Evolutionary conservation across 805 yeast species (phyloP).

Genomic region (Ogataea thermomethanolica): DNA sequence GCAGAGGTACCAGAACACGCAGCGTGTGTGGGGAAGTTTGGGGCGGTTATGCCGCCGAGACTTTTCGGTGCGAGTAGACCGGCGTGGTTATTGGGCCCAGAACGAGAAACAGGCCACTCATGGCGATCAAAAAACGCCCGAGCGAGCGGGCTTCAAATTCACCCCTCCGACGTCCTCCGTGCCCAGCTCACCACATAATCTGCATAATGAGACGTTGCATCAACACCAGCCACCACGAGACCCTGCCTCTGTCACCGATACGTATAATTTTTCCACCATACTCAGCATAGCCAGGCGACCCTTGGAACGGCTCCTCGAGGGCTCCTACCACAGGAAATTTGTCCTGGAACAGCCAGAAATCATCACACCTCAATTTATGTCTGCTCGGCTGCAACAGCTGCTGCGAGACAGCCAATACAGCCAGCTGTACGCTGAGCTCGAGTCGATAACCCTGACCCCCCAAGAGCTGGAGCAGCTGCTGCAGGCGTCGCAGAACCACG

Average conservation of each 20-base stretch:
- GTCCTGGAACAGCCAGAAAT: not conserved
- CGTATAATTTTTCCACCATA: not conserved
- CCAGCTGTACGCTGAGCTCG: conserved; percentile 2
- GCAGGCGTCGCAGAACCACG: conserved; percentile 11
- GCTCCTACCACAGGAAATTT: not conserved
- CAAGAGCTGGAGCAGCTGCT: conserved; percentile 25
- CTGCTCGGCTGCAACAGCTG: not conserved
- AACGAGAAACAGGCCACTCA: not conserved
- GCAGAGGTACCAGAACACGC: conserved; percentile 5
- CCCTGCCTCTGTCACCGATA: not conserved
- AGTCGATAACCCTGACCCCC: conserved; percentile 12
- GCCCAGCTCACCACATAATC: not conserved
- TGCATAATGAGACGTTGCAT: too few relatives aligned
- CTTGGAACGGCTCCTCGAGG: conserved; percentile 1
- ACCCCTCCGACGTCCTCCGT: not conserved
- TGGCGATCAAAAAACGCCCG: not conserved
- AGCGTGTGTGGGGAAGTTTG: not conserved
- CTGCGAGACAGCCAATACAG: conserved; percentile 1
- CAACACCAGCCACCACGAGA: too few relatives aligned
- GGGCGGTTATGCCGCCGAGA: conserved; percentile 1
- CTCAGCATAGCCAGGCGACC: conserved; percentile 1
- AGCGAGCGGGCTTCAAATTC: not conserved
- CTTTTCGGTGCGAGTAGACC: conserved; percentile 7
- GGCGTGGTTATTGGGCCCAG: not conserved
- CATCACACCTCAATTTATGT: not conserved